A percentile compares a stretch with the other conserved stretches of the same genome.
These are phyloP conservation scores for Ophiocordyceps camponoti-floridani DNA, from an alignment of 2,329 filamentous ascomycete genomes.

Conservation along the genomic window DNA sequence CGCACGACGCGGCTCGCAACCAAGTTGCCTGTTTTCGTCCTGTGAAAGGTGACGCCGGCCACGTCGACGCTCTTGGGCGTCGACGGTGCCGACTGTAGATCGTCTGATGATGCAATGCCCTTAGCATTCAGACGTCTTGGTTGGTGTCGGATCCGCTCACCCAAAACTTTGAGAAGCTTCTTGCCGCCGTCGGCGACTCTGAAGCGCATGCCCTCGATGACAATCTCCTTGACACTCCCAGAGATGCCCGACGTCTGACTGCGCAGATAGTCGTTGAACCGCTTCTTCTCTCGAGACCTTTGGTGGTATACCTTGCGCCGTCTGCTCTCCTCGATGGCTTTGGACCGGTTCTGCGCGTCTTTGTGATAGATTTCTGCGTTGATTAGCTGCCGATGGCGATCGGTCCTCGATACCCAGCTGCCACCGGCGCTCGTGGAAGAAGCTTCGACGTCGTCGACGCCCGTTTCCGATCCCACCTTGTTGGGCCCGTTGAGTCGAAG, in stretches of 20 bases:
- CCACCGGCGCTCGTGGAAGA: slow-evolving; percentile 5
- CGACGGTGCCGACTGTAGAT: slow-evolving; percentile 39
- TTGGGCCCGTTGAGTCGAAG: slow-evolving; percentile 41
- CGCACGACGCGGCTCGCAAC: slow-evolving; percentile 60
- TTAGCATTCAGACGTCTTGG: too few relatives aligned
- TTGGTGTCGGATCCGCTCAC: slow-evolving; percentile 22
- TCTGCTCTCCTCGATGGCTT: slow-evolving; percentile 54
- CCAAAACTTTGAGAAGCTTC: slow-evolving; percentile 58
- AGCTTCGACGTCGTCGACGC: slow-evolving; percentile 18
- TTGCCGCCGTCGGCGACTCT: slow-evolving; percentile 58
- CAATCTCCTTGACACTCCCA: slow-evolving; percentile 38
- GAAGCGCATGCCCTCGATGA: slow-evolving; percentile 57
- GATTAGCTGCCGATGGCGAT: slow-evolving; percentile 68
- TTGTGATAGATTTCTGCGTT: slow-evolving; percentile 65
- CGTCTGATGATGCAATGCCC: slow-evolving; percentile 30
- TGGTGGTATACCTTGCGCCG: slow-evolving; percentile 34
- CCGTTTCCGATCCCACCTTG: slow-evolving; percentile 16
- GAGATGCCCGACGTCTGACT: slow-evolving; percentile 8
- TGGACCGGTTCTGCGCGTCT: slow-evolving; percentile 47
- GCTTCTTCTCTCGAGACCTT: slow-evolving; percentile 40
- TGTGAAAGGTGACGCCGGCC: slow-evolving; percentile 64
- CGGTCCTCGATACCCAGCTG: slow-evolving; percentile 52
- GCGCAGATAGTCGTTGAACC: slow-evolving; percentile 23
- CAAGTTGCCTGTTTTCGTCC: slow-evolving; percentile 77
- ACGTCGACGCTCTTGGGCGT: slow-evolving; percentile 60